Evolutionary conservation across 2,329 filamentous ascomycete species (phyloP).

Genomic region (Colletotrichum falcatum): DNA sequence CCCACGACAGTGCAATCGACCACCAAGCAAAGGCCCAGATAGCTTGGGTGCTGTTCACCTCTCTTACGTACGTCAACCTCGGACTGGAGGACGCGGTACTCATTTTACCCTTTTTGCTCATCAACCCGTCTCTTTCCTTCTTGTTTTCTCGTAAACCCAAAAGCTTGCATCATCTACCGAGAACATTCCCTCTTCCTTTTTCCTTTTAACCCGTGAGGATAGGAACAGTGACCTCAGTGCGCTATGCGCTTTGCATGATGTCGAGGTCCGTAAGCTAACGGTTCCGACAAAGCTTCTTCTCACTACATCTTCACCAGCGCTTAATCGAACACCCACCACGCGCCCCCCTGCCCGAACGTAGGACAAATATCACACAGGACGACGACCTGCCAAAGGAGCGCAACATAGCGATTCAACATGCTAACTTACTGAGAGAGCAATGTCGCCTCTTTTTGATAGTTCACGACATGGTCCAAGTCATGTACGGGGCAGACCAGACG

Average conservation of each 20-base stretch:
- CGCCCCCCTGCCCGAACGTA: neutral
- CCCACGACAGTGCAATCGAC: neutral
- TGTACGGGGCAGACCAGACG: slow-evolving; percentile 33
- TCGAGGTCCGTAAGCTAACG: neutral
- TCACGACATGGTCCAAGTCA: slow-evolving; percentile 48
- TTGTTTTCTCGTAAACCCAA: neutral
- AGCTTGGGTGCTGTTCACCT: slow-evolving; percentile 7
- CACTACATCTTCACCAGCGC: neutral
- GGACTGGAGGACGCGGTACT: neutral
- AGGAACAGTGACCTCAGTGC: neutral
- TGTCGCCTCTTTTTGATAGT: slow-evolving; percentile 54
- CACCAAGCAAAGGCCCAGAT: neutral
- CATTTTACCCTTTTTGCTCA: neutral
- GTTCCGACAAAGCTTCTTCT: neutral
- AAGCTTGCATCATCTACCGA: too few species aligned
- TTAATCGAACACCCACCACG: neutral
- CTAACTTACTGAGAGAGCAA: neutral
- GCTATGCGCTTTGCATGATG: too few species aligned
- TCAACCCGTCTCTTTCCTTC: too few species aligned
- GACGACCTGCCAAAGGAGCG: neutral
- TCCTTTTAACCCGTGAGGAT: neutral
- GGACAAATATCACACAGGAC: neutral
- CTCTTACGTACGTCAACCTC: slow-evolving; percentile 5
- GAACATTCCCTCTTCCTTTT: too few species aligned
- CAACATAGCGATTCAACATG: neutral